Base-by-base conservation (phyloP, 805 yeast genomes). In the Candida maltosa region DNA sequence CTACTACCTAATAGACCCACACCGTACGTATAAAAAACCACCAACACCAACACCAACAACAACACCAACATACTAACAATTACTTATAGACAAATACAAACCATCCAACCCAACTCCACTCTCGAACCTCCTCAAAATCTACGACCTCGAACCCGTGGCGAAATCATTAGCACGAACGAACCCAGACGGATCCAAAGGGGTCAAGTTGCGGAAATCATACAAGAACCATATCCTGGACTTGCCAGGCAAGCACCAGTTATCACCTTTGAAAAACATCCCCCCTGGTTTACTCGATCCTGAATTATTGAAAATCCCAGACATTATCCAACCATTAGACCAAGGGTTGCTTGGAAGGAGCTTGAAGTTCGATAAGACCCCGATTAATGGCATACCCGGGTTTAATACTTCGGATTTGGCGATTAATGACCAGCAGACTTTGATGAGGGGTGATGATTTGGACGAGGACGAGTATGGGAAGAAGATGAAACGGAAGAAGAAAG, bases 161-260 rank as follows among this genome's bases (percentile, higher is more conserved):
- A 69, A 75, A 36, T 80, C 95, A 3, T 82, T 93, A 28, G 95
- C 96, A 1, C 74, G 98, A 51, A 73, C 82, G 8, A 88, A 86
- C 49, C 81, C 87, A 2, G 94, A 83, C 49, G 96, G 96, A 0
- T 75, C 93, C 1, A 88, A 86, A 47, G 96, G 96, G 36, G 88
- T 88, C 25, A 93, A 93, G 61, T 73, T 93, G 37, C 74, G 98
- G 49, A 93, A 93, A 60, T 87, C 97, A 0, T 93, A 93, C 62
- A 93, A 93, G 58, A 88, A 89, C 45, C 97, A 91, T 55, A 83
- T 93, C 10, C 70, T 75, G 25, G 97, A 89, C 47, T 65, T 93
- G 19, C 85, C 96, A 0, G 97, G 89, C 2, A 82, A 80, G 51
- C 86, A 80, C 46, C 69, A 68, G 24, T 78, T 83, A 26, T 70